Percentiles rank a stretch among this genome's conserved stretches.
Evolutionary conservation across 75 land plant genomes (phyloP).

Genomic region (Ceratopteris richardii): DNA sequence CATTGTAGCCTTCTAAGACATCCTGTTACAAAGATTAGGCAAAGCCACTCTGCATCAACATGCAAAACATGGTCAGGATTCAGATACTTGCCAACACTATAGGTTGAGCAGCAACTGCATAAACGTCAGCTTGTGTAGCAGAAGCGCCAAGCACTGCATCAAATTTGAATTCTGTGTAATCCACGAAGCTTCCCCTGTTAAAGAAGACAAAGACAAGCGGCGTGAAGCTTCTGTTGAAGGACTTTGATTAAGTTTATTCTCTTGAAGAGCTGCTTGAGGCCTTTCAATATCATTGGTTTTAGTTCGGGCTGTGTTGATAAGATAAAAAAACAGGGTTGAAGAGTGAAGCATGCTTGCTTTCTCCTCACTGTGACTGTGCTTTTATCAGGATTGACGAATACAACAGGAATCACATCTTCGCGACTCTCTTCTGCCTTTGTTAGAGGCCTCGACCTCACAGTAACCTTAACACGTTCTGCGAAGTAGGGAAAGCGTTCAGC

Average conservation of each 20-base stretch:
- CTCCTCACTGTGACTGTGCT: conserved; percentile 30
- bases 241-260: no score
- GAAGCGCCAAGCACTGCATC: conserved; percentile 28
- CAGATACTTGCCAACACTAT: conserved; percentile 15
- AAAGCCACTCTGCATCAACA: background rate
- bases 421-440: conserved; percentile 25
- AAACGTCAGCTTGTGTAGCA: conserved; percentile 32
- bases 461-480: conserved; percentile 31
- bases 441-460: conserved; percentile 29
- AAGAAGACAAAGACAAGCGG: background rate
- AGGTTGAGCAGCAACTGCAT: conserved; percentile 21
- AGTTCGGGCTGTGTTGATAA: no score
- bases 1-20: conserved; percentile 36
- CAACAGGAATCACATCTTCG: conserved; percentile 25
- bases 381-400: conserved; percentile 26
- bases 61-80: background rate
- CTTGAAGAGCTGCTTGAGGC: no score
- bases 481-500: background rate
- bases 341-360: conserved; percentile 17
- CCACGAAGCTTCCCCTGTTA: conserved; percentile 31
- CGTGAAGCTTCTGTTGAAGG: no score
- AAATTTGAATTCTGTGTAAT: conserved; percentile 34
- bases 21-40: conserved; percentile 12
- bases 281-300: no score
- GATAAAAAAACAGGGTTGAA: no score